These are phyloP conservation scores for Dissophora globulifera DNA, from an alignment of 192 early-diverging fungal species.

Conservation along the genomic window DNA sequence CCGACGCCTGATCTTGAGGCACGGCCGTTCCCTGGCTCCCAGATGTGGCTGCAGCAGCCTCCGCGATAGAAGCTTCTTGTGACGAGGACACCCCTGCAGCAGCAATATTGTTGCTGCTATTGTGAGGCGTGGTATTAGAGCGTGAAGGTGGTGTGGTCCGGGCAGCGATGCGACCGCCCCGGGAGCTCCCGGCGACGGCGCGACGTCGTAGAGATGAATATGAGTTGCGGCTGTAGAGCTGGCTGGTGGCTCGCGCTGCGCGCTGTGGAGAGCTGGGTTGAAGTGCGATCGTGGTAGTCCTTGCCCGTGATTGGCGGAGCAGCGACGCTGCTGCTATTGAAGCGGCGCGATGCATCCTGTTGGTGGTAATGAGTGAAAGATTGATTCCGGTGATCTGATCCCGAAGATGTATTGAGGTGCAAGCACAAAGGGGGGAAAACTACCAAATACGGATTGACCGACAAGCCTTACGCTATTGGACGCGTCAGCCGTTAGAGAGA, in stretches of 20 bases:
- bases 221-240: background rate
- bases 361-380: no score
- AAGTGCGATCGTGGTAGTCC: background rate
- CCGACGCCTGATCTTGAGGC: conserved; percentile 5
- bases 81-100: background rate
- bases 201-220: conserved; percentile 35
- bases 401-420: no score
- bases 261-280: background rate
- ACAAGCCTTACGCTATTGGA: no score
- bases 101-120: no score
- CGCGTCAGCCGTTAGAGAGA: no score
- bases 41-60: conserved; percentile 9
- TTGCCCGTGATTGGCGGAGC: conserved; percentile 2
- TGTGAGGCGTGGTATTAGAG: conserved; percentile 1
- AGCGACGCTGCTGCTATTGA: conserved; percentile 5
- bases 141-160: conserved; percentile 24
- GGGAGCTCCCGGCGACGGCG: background rate
- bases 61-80: conserved; percentile 12
- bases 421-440: no score
- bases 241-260: background rate
- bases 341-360: background rate
- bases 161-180: conserved; percentile 30
- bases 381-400: no score
- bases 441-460: no score
- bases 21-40: background rate